Percentiles rank a stretch among this genome's conserved stretches.
These are phyloP conservation scores for Knufia fluminis DNA, from an alignment of 2,329 filamentous ascomycete species.

Conservation along the genomic window DNA sequence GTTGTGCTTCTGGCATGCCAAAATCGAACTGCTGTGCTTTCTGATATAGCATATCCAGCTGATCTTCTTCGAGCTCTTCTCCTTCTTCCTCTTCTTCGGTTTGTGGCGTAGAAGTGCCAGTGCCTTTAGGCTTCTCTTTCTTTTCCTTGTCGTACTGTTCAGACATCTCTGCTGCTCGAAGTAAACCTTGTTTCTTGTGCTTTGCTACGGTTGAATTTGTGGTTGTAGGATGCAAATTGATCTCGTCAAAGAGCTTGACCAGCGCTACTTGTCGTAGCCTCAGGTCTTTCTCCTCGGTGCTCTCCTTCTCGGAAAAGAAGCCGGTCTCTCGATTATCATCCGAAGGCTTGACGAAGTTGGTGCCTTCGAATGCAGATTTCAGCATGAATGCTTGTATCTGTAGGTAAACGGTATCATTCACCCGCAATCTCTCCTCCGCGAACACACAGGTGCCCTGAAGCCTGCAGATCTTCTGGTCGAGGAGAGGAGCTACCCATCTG, in stretches of 20 bases:
- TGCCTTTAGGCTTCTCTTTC: constrained; percentile 30
- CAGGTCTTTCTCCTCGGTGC: constrained; percentile 71
- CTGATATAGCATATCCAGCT: constrained; percentile 85
- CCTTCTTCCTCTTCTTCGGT: constrained; percentile 68
- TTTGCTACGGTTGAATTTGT: constrained; percentile 65
- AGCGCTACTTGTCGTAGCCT: constrained; percentile 77
- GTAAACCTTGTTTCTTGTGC: constrained; percentile 71
- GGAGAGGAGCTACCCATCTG: constrained; percentile 81
- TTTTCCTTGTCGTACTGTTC: constrained; percentile 62
- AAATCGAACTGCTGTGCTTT: constrained; percentile 98
- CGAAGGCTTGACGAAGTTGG: constrained; percentile 51
- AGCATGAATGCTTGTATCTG: constrained; percentile 74
- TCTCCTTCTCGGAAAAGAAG: constrained; percentile 78
- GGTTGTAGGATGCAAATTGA: constrained; percentile 68
- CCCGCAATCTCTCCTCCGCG: constrained; percentile 71
- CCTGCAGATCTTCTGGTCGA: constrained; percentile 79
- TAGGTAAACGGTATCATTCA: constrained; percentile 89
- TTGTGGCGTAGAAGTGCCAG: constrained; percentile 46
- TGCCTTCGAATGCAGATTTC: constrained; percentile 60
- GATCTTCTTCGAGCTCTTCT: constrained; percentile 85
- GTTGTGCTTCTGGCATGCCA: constrained; percentile 75
- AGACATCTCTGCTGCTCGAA: constrained; percentile 79
- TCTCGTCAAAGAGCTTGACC: constrained; percentile 80
- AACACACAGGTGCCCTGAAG: constrained; percentile 87
- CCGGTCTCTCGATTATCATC: constrained; percentile 62